Conservation (phyloP, 2,329 filamentous ascomycete species). For the Sarocladiaceae sp. region DNA sequence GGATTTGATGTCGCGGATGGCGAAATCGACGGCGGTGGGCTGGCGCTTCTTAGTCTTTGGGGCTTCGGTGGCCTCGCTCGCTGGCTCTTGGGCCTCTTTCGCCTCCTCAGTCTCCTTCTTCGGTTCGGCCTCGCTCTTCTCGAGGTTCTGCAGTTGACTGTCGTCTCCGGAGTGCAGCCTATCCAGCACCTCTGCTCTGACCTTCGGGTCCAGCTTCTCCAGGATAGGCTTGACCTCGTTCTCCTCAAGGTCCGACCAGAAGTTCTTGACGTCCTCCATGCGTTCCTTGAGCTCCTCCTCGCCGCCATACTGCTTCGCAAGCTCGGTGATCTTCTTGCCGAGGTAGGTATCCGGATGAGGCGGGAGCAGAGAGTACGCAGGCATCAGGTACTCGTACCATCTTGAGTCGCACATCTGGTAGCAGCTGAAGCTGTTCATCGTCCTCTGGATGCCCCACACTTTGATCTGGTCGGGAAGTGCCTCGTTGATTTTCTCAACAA, state of each 20-base stretch:
- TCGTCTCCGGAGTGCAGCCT: slow-evolving; percentile 43
- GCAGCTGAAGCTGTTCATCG: slow-evolving; percentile 86
- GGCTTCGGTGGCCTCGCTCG: too few relatives aligned
- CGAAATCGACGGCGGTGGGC: slow-evolving; percentile 50
- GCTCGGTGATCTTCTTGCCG: slow-evolving; percentile 73
- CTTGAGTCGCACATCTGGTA: slow-evolving; percentile 93
- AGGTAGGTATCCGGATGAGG: slow-evolving; percentile 85
- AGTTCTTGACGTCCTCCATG: slow-evolving; percentile 71
- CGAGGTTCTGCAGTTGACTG: slow-evolving; percentile 12
- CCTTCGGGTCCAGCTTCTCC: slow-evolving; percentile 55
- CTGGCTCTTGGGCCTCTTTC: neutral
- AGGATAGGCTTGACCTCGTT: slow-evolving; percentile 69
- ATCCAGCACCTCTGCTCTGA: slow-evolving; percentile 56
- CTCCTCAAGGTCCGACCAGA: slow-evolving; percentile 79
- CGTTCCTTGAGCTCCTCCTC: slow-evolving; percentile 61
- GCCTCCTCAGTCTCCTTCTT: slow-evolving; percentile 16
- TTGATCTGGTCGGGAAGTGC: slow-evolving; percentile 82
- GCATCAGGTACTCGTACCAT: slow-evolving; percentile 96
- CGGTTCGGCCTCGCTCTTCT: slow-evolving; percentile 17
- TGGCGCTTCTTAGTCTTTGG: slow-evolving; percentile 23
- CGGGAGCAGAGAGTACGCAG: slow-evolving; percentile 85
- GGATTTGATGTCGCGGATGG: slow-evolving; percentile 68
- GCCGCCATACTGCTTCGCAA: slow-evolving; percentile 66
- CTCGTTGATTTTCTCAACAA: slow-evolving; percentile 87
- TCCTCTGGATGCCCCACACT: slow-evolving; percentile 88